These are phyloP conservation scores for Tetracentron sinense DNA, from an alignment of 164 flowering plant species.

Conservation along the genomic window DNA sequence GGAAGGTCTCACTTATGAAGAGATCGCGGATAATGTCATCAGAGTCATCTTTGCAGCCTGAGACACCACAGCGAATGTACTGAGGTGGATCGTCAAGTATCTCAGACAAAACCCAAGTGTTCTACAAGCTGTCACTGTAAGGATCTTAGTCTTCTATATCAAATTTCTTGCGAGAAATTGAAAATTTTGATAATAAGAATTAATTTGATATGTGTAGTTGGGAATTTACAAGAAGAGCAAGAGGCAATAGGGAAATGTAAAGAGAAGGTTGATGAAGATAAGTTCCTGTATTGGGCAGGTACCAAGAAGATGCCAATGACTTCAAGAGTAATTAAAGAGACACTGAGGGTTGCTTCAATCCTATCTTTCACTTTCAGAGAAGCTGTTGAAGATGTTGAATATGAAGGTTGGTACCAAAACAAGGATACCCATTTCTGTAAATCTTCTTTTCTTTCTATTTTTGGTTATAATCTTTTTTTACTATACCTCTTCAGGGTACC, in stretches of 20 bases:
- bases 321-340: constrained; percentile 85
- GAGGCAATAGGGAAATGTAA: constrained; percentile 45
- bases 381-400: too few relatives aligned
- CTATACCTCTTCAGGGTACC: too few relatives aligned
- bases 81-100: constrained; percentile 93
- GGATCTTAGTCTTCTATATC: neutral
- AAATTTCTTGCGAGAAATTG: too few relatives aligned
- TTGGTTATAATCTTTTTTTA: too few relatives aligned
- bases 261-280: constrained; percentile 35
- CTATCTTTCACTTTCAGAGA: constrained; percentile 89
- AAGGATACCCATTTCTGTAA: too few relatives aligned
- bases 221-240: constrained; percentile 72
- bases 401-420: constrained; percentile 64
- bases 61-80: constrained; percentile 91
- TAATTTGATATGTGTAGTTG: neutral
- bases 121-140: constrained; percentile 83
- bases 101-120: constrained; percentile 73
- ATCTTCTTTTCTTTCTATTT: too few relatives aligned
- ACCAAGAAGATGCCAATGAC: constrained; percentile 87
- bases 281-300: constrained; percentile 61
- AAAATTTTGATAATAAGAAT: too few relatives aligned
- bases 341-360: constrained; percentile 88
- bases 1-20: constrained; percentile 76
- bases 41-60: too few relatives aligned
- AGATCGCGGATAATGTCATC: constrained; percentile 88